phyloP scores from a whole-genome alignment of 352 stramenopile species.

The Phytopythium montanum region DNA sequence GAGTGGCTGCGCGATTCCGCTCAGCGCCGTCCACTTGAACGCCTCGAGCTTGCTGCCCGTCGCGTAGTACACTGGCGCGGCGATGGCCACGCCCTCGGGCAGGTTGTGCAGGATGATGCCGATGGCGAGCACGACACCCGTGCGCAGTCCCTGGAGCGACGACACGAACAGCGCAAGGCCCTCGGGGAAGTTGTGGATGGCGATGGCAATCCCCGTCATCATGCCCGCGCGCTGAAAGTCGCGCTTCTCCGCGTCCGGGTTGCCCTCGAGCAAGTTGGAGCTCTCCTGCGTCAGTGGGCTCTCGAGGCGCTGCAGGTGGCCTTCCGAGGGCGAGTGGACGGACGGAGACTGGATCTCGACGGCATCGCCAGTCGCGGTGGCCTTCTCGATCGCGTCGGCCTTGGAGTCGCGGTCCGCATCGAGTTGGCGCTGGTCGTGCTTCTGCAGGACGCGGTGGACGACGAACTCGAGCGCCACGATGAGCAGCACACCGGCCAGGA shows the following conservation, averaged over 20 bases:
- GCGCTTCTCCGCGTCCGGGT: constrained; percentile 19
- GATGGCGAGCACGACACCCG: constrained; percentile 91
- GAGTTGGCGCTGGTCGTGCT: constrained; percentile 22
- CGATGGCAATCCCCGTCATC: constrained; percentile 88
- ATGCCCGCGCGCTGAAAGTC: constrained; percentile 84
- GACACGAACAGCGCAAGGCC: constrained; percentile 95
- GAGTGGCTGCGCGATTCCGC: constrained; percentile 89
- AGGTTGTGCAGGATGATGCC: constrained; percentile 98
- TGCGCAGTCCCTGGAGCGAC: constrained; percentile 82
- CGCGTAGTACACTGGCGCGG: constrained; percentile 96
- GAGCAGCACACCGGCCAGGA: constrained; percentile 56
- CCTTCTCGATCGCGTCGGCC: constrained; percentile 5
- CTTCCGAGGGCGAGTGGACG: not conserved
- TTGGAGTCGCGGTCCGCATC: constrained; percentile 24
- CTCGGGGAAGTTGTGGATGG: constrained; percentile 91
- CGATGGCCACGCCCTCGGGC: constrained; percentile 94
- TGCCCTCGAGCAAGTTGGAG: constrained; percentile 11
- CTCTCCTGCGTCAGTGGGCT: constrained; percentile 17
- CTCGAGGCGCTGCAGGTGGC: constrained; percentile 6
- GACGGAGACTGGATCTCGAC: not conserved
- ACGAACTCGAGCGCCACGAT: constrained; percentile 66
- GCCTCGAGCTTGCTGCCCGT: constrained; percentile 91
- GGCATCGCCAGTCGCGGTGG: not conserved
- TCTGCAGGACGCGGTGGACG: constrained; percentile 41
- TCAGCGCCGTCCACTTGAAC: constrained; percentile 91